These are phyloP conservation scores for button mushroom (Agaricus bisporus) DNA, from an alignment of 768 basidiomycete genomes.

Conservation along the genomic window DNA sequence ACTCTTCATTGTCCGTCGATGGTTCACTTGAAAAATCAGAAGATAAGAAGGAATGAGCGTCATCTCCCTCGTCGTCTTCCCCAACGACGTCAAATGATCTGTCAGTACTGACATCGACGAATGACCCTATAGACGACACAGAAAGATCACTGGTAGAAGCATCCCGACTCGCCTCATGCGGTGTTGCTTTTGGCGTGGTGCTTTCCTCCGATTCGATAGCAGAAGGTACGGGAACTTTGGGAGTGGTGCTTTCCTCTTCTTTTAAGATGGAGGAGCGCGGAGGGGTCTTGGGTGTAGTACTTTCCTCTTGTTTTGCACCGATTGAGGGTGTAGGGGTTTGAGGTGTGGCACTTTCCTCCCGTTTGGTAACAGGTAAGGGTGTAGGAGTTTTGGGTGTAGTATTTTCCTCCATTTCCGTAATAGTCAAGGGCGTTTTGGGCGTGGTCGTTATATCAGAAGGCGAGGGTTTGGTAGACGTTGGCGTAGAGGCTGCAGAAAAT, in stretches of 20 bases:
- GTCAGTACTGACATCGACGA: slow-evolving; percentile 18
- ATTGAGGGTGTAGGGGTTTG: background rate
- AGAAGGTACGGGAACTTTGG: background rate
- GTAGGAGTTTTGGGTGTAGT: slow-evolving; percentile 1
- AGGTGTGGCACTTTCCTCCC: background rate
- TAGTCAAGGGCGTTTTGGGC: background rate
- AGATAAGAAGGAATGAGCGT: slow-evolving; percentile 25
- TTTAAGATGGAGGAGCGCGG: background rate
- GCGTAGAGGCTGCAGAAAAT: background rate
- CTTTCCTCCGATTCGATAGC: background rate
- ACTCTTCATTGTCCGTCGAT: slow-evolving; percentile 24
- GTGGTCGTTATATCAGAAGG: background rate
- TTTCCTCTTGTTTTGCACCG: background rate
- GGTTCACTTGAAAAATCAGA: slow-evolving; percentile 26
- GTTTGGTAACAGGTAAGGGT: background rate
- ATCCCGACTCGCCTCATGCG: slow-evolving; percentile 1
- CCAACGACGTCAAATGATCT: slow-evolving; percentile 16
- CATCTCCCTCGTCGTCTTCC: slow-evolving; percentile 22
- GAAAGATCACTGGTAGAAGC: slow-evolving; percentile 12
- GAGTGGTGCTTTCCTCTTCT: background rate
- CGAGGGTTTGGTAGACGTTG: background rate
- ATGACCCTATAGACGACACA: slow-evolving; percentile 19
- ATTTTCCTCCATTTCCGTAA: background rate
- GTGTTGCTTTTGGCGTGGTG: background rate
- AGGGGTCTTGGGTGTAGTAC: background rate